A percentile compares a stretch with the other conserved stretches of the same genome.
Evolutionary conservation across 2,329 filamentous ascomycete species (phyloP).

Genomic region (Ophiostoma triangulosporum): DNA sequence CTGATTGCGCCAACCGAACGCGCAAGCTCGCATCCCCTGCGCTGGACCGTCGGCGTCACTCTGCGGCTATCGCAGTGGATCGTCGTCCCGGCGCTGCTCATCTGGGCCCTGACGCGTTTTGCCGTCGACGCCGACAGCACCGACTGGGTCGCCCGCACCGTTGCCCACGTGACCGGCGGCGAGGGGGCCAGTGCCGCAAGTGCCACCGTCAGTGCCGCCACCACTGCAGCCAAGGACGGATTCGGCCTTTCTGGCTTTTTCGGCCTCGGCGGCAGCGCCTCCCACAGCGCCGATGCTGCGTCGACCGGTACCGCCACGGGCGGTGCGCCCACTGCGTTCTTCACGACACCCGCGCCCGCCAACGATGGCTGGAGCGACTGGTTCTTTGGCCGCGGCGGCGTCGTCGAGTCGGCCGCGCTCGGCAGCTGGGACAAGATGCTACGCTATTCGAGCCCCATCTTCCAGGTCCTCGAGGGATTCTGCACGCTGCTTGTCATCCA

Average conservation of each 20-base stretch:
- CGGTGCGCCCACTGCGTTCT: background rate
- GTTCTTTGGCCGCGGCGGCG: conserved; percentile 74
- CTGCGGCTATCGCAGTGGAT: conserved; percentile 74
- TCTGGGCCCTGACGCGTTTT: conserved; percentile 93
- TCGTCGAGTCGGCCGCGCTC: conserved; percentile 67
- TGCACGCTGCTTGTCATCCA: conserved; percentile 94
- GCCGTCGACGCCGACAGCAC: conserved; percentile 63
- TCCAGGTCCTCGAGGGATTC: conserved; percentile 91
- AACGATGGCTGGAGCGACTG: conserved; percentile 63
- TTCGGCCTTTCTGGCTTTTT: conserved; percentile 8
- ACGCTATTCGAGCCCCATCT: conserved; percentile 82
- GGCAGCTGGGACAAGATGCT: conserved; percentile 81
- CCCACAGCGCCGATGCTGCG: background rate
- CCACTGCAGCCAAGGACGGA: background rate
- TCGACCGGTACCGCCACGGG: background rate
- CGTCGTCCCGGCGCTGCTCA: conserved; percentile 71
- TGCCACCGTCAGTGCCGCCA: background rate
- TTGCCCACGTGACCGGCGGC: conserved; percentile 12
- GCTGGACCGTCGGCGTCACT: conserved; percentile 54
- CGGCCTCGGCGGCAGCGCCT: conserved; percentile 4
- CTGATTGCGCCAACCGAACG: conserved; percentile 46
- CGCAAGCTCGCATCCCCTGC: conserved; percentile 46
- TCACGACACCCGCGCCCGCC: conserved; percentile 26
- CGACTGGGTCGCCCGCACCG: conserved; percentile 16
- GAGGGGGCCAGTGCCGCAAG: background rate